Conservation (phyloP, 1,139 yeast species). For the Suhomyces taliae region DNA sequence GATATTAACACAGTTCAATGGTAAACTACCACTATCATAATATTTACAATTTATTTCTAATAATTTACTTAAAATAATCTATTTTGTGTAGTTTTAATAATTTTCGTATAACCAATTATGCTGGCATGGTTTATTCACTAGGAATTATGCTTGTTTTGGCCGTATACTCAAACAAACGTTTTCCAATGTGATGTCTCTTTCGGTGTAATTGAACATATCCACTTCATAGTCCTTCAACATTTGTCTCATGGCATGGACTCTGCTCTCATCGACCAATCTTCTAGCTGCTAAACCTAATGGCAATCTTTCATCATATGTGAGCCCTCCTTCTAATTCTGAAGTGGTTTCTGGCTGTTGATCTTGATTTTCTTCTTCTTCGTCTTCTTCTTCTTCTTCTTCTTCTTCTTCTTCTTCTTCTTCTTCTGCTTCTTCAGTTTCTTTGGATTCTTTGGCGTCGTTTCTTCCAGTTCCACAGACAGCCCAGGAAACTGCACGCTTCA, state of each 20-base stretch:
- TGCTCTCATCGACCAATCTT: slow-evolving; percentile 61
- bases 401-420: slow-evolving; percentile 26
- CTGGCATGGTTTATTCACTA: not conserved
- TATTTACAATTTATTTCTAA: no score
- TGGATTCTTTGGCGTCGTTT: slow-evolving; percentile 7
- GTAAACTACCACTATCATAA: no score
- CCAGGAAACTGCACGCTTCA: slow-evolving; percentile 79
- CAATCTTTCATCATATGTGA: slow-evolving; percentile 50
- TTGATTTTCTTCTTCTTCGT: slow-evolving; percentile 26
- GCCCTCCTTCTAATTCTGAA: slow-evolving; percentile 7
- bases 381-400: slow-evolving; percentile 39
- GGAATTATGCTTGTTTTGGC: not conserved
- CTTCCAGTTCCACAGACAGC: slow-evolving; percentile 65
- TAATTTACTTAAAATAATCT: no score
- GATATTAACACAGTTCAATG: no score
- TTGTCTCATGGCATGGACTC: slow-evolving; percentile 46
- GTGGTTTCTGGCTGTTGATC: not conserved
- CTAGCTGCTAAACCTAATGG: slow-evolving; percentile 66
- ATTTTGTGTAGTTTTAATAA: no score
- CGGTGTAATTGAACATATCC: slow-evolving; percentile 60
- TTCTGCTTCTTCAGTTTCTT: slow-evolving; percentile 27
- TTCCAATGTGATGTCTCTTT: slow-evolving; percentile 61
- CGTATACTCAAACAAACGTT: slow-evolving; percentile 54
- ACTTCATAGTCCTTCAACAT: slow-evolving; percentile 36
- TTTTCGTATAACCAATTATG: no score